These are phyloP conservation scores for Schizosaccharomyces lindneri DNA, from an alignment of 805 yeast species.

Conservation along the genomic window DNA sequence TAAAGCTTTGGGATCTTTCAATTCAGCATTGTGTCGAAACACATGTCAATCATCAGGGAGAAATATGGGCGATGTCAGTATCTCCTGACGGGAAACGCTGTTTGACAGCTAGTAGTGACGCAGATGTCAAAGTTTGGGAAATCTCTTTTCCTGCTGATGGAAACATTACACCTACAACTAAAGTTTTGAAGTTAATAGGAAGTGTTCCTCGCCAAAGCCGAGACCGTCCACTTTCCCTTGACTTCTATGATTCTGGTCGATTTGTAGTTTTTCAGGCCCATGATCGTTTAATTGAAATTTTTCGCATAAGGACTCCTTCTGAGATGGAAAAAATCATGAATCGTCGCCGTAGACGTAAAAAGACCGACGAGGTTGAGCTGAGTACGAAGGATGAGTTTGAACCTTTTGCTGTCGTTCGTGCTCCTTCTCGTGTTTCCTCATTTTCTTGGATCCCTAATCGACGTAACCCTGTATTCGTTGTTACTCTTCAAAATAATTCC, in stretches of 20 bases:
- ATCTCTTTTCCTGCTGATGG: conserved; percentile 22
- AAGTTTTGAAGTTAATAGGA: conserved; percentile 35
- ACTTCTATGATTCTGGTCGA: conserved; percentile 22
- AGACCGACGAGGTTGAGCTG: conserved; percentile 28
- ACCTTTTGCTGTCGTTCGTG: conserved; percentile 43
- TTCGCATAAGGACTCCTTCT: conserved; percentile 20
- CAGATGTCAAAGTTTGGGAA: conserved; percentile 64
- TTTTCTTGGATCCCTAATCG: conserved; percentile 25
- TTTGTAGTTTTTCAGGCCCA: conserved; percentile 45
- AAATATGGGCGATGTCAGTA: conserved; percentile 66
- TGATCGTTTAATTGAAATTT: conserved; percentile 59
- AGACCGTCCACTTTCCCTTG: conserved; percentile 37
- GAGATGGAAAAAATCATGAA: conserved; percentile 58
- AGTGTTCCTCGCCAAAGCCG: conserved; percentile 26
- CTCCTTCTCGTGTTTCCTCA: conserved; percentile 36
- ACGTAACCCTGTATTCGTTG: conserved; percentile 14
- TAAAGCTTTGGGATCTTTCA: conserved; percentile 82
- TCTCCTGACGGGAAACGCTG: conserved; percentile 17
- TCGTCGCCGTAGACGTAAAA: conserved; percentile 14
- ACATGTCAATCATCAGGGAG: conserved; percentile 78
- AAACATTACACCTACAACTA: conserved; percentile 3
- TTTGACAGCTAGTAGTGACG: conserved; percentile 56
- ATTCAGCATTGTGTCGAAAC: conserved; percentile 82
- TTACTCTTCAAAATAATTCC: neutral
- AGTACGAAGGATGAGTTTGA: conserved; percentile 30